Evolutionary conservation across 2,329 filamentous ascomycete genomes (phyloP), one percentile per base, ranked within the genome.

Genomic region (Thelonectria blattea): DNA sequence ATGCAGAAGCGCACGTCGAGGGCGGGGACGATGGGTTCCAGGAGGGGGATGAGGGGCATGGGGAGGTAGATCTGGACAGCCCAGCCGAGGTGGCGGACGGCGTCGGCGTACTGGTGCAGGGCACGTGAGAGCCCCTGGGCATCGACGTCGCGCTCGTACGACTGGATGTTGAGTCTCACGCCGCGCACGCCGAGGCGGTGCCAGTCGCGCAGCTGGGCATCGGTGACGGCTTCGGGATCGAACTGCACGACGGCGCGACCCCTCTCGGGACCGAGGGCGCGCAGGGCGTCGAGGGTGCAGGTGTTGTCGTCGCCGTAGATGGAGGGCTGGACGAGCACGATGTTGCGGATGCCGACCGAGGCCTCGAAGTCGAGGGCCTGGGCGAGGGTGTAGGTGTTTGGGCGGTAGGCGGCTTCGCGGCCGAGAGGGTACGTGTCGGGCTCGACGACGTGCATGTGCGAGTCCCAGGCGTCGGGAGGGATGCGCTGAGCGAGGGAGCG

Each of bases 401-500:
- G 85, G 17, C 72, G 73, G 73, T 89, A 88, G 62, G 76, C 73
- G 34, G 85, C 85, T 30, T 74, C 68, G 8, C 76, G 61, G 24
- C 77, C 74, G 9, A 87, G 70, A 1, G 83, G 80, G 68, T 83
- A 88, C 8, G 71, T 70, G 18, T 74, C 68, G 0, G 83, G 84
- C 53, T 87, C 83, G 50, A 87, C 78, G 34, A 88, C 80, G 70
- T 89, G 87, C 83, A 88, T 88, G 70, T 88, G 86, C 52, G 81
- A 83, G 69, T 88, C 85, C 85, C 85, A 88, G 57, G 85, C 77
- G 14, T 76, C 75, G 14, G 63, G 58, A 3, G 82, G 81, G 56
- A 81, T 76, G n/a, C 59, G 61, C 18, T 59, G 50, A 10, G 59
- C 37, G 27, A 70, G 52, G 49, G 61, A 11, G 17, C 27, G 27